Conservation (phyloP, 805 yeast genomes). For the Teunomyces atbi region DNA sequence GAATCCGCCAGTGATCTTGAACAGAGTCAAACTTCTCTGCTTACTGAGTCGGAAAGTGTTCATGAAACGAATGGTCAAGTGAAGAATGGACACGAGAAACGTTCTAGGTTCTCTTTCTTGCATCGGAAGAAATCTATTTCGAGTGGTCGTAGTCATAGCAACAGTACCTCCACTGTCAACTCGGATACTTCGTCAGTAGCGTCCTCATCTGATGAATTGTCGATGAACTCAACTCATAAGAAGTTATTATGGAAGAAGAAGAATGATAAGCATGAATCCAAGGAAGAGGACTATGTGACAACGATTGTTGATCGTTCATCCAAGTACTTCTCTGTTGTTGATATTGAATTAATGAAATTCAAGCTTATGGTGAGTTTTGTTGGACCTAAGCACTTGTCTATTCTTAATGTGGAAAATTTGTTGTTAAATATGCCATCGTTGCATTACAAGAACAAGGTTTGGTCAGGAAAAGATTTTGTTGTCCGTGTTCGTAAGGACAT, state of each 20-base stretch:
- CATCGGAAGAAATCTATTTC: not conserved
- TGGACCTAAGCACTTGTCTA: conserved; percentile 65
- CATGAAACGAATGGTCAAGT: not conserved
- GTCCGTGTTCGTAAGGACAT: conserved; percentile 60
- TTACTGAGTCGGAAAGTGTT: not conserved
- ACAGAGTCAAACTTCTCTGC: not conserved
- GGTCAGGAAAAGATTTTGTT: conserved; percentile 71
- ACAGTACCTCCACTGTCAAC: not conserved
- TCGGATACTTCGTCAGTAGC: conserved; percentile 1
- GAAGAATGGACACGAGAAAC: not conserved
- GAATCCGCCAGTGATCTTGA: not conserved
- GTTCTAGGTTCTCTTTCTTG: conserved; percentile 1
- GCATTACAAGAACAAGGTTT: conserved; percentile 56
- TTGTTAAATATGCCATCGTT: conserved; percentile 63
- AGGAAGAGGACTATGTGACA: conserved; percentile 33
- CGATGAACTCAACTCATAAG: not conserved
- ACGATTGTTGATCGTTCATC: conserved; percentile 44
- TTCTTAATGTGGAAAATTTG: conserved; percentile 77
- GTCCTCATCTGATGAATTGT: not conserved
- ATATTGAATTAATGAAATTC: conserved; percentile 32
- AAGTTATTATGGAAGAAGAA: conserved; percentile 2
- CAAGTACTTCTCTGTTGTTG: conserved; percentile 39
- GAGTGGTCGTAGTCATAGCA: not conserved
- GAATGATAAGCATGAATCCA: conserved; percentile 4
- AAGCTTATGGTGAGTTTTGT: conserved; percentile 66